Evolutionary conservation across 2,329 filamentous ascomycete genomes (phyloP).

Genomic region (Alternaria panax): DNA sequence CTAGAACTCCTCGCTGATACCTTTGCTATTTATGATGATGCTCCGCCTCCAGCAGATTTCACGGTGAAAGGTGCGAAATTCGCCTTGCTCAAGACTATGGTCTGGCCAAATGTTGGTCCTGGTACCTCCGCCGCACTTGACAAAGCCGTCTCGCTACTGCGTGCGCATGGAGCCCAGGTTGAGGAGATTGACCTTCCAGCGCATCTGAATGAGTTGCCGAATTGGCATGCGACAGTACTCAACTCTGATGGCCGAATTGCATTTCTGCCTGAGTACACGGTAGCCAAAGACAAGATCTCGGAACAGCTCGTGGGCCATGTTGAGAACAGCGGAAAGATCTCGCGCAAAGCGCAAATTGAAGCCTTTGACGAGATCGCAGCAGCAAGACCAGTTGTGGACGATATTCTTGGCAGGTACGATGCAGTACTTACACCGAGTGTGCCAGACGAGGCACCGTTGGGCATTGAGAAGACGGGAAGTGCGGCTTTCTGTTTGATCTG

Average conservation of each 20-base stretch:
- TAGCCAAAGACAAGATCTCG: constrained; percentile 58
- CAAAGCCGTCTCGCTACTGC: constrained; percentile 45
- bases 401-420: constrained; percentile 59
- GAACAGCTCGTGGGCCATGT: constrained; percentile 59
- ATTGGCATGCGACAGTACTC: constrained; percentile 63
- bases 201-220: constrained; percentile 46
- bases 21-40: constrained; percentile 64
- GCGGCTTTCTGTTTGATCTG: constrained; percentile 61
- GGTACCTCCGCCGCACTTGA: constrained; percentile 48
- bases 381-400: constrained; percentile 63
- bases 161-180: constrained; percentile 60
- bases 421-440: constrained; percentile 67
- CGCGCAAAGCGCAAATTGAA: constrained; percentile 59
- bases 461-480: constrained; percentile 62
- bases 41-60: constrained; percentile 46
- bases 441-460: constrained; percentile 65
- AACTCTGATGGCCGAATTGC: constrained; percentile 61
- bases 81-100: constrained; percentile 59
- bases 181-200: constrained; percentile 63
- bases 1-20: constrained; percentile 63
- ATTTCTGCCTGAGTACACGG: constrained; percentile 63
- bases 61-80: constrained; percentile 58
- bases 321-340: constrained; percentile 55
- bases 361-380: constrained; percentile 64
- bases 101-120: constrained; percentile 56